Conservation (phyloP, 495 filamentous ascomycete species). For the Lasiosphaeria miniovina region DNA sequence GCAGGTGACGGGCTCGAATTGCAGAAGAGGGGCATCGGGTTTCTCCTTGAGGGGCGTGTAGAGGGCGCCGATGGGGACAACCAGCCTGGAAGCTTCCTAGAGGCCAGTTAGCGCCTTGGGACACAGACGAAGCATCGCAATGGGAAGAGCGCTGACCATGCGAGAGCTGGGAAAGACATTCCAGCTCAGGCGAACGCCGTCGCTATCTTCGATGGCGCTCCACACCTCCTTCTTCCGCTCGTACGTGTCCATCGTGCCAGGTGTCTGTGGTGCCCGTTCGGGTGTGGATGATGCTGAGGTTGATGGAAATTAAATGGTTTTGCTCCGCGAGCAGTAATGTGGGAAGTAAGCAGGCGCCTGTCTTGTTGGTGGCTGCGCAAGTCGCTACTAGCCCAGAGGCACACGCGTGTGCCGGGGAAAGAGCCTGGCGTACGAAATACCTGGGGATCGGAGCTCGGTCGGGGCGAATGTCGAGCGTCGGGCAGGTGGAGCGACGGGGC, state of each 20-base stretch:
- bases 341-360: neutral
- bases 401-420: neutral
- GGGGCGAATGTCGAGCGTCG: neutral
- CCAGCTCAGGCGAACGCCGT: constrained; percentile 97
- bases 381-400: constrained; percentile 28
- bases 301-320: neutral
- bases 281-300: neutral
- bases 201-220: constrained; percentile 94
- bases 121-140: neutral
- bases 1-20: constrained; percentile 97
- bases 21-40: constrained; percentile 80
- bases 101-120: constrained; percentile 21
- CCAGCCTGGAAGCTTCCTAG: constrained; percentile 92
- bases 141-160: constrained; percentile 59
- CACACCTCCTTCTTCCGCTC: constrained; percentile 87
- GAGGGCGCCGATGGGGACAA: constrained; percentile 93
- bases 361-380: constrained; percentile 17
- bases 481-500: neutral
- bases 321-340: neutral
- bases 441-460: neutral
- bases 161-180: constrained; percentile 98
- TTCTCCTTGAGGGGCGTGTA: constrained; percentile 98
- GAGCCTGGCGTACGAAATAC: too few species aligned
- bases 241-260: constrained; percentile 46
- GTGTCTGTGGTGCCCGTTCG: constrained; percentile 4